Evolutionary conservation across 768 basidiomycete genomes (phyloP), one percentile per base, ranked within the genome.

Genomic region (Amanita fuliginea): DNA sequence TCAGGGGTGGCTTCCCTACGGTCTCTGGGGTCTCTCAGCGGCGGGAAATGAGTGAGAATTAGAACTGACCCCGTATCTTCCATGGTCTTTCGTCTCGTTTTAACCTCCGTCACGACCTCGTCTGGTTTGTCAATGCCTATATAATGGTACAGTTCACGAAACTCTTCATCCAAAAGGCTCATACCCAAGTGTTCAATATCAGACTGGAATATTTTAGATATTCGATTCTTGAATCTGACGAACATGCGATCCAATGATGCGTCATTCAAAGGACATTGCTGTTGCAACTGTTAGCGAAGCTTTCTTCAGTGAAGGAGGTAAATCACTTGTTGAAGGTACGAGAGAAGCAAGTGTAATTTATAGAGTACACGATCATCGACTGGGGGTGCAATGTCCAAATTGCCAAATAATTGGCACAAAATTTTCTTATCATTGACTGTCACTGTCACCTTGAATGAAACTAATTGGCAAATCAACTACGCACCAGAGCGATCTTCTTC

Each of bases 231-330:
- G 35, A 51, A 51, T 19, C 44, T 43, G 6, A n/a, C 18, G 9
- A 51, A 51, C 16, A 39, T 36, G 14, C 39, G 34, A 42, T 40
- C 44, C 24, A 46, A 40, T 33, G 51, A 32, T 8, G 39, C 19
- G 39, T 51, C 45, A 14, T 46, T 24, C 9, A 51, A 19, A 32
- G 51, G 51, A 35, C 34, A 46, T 51, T 51, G 51, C 51, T 51
- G 19, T 8, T 36, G 16, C n/a, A 28, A n/a, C 10, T 19, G 22
- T 51, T 16, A 46, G 43, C 16, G 30, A 36, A 3, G 19, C 33
- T 11, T 22, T 2, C 4, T 14, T 18, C 32, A 43, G 30, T 34
- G 13, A 35, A 24, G 14, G 18, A 42, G 4, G 21, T 8, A 32
- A n/a, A 2, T 39, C 22, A 51, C 51, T 35, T 51, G 43, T 28